Evolutionary conservation across 2,329 filamentous ascomycete species (phyloP), one percentile per base, ranked within the genome.

Genomic region (Ceratocystiopsis minuta): DNA sequence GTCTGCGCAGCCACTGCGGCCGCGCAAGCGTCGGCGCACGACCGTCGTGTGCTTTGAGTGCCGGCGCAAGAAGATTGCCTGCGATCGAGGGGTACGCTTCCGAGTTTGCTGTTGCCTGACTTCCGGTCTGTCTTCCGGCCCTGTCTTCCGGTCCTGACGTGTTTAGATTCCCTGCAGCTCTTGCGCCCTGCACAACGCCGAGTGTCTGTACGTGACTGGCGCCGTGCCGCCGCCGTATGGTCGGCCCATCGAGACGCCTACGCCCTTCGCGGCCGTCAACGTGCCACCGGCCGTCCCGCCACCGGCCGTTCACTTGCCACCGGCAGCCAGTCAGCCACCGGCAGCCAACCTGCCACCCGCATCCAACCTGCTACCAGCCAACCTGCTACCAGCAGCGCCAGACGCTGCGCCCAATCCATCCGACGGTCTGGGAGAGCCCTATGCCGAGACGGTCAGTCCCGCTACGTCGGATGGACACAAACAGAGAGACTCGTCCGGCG

Each of bases 1-100:
- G 24, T 17, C 28, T 13, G 7, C 38, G 11, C 20, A 38, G 16
- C 15, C 36, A 28, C 42, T 37, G 32, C 42, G 41, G 15, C 11
- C 43, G 10, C 49, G 49, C 16, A 49, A 49, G 37, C 45, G 49
- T n/a, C 43, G 49, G 20, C 54, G 57, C 20, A 60, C 60, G 34
- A 54, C 62, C 9, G 54, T 65, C n/a, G 71, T 72, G 1, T 76
- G 72, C 50, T 56, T 62, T 45, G 60, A 71, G 33, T 79, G 75
- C 49, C 64, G 73, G 31, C 64, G 58, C 42, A 68, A 72, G 32
- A 79, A 79, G 54, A 68, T 78, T 44, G 63, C 66, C 39, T 79
- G 74, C 50, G 68, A 78, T 52, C 66, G 70, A 37, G 65, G n/a
- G n/a, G n/a, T n/a, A n/a, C n/a, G n/a, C n/a, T n/a, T n/a, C n/a